Base-by-base conservation (phyloP, 75 land plant genomes). In the Picea glauca region DNA sequence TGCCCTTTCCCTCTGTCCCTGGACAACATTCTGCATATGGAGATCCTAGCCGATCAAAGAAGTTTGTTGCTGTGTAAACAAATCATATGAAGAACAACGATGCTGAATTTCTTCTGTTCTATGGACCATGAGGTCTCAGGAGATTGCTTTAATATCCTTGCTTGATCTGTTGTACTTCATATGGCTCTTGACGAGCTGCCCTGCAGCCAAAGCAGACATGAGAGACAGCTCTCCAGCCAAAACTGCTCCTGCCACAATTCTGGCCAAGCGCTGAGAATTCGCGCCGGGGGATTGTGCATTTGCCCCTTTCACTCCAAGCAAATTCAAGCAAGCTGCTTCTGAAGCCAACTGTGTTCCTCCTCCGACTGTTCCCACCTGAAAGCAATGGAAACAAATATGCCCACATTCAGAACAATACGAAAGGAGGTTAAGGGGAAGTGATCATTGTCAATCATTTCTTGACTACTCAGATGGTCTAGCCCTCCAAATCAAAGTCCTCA, bases 181-280 rank as follows among this genome's bases (percentile, higher is more conserved):
- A 85, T 95, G 96, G 83, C 93, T 92, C 74, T 84, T 84, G 30
- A 94, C 95, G n/a, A 94, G 96, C 78, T 92, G 95, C 23, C 96
- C 96, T 31, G 98, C 93, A 72, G 98, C 91, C 58, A 93, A 76
- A 21, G 97, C 97, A 20, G 97, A 94, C 95, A 94, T 87, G 30
- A 94, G 88, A 46, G 97, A 94, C 58, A 94, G 83, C 88, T 94
- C 92, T 60, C 87, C 92, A 8, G 97, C 97, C 35, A 94, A 72
- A 60, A 94, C 97, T 68, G 92, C 82, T 38, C 93, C 97, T 38
- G 96, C 96, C 15, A 93, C 91, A 13, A 94, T 77, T 77, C 88
- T 84, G 57, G 97, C 95, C 73, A 94, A 80, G 4, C 64, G 57
- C 80, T 82, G 82, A 57, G 97, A 80, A 80, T 94, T 92, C 5